Evolutionary conservation across 768 basidiomycete genomes (phyloP).

Genomic region (Pulveroboletus frians): DNA sequence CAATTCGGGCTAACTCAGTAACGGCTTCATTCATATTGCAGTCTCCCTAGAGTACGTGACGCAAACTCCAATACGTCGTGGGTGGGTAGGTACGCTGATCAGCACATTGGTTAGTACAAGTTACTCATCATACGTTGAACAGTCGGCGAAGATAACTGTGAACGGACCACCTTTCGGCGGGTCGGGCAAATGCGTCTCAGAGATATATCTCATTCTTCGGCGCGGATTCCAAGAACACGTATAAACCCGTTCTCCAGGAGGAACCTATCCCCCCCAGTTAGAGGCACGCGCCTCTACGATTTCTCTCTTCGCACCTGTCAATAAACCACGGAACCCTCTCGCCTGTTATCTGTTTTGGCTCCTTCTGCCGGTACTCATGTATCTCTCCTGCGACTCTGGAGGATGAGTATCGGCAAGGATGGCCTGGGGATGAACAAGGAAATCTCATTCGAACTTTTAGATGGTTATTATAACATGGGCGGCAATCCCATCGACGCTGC

Average conservation of each 20-base stretch:
- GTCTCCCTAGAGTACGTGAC: not conserved
- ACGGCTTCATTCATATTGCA: not conserved
- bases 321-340: constrained; percentile 22
- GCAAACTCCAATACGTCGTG: not conserved
- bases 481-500: no score
- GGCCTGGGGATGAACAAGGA: no score
- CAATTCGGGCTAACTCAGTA: no score
- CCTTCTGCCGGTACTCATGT: constrained; percentile 39
- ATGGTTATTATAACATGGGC: no score
- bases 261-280: not conserved
- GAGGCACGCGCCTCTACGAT: not conserved
- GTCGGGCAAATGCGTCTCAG: not conserved
- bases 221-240: not conserved
- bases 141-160: not conserved
- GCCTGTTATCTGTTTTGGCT: constrained; percentile 32
- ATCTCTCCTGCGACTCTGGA: constrained; percentile 42
- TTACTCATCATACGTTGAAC: not conserved
- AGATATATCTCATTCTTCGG: not conserved
- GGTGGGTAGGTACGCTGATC: not conserved
- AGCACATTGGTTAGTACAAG: not conserved
- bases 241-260: not conserved
- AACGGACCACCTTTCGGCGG: not conserved
- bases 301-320: constrained; percentile 1
- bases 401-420: no score
- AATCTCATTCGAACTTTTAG: no score